Evolutionary conservation across 73 alveolate species (phyloP).

Genomic region (Tetrahymena elliotti): DNA sequence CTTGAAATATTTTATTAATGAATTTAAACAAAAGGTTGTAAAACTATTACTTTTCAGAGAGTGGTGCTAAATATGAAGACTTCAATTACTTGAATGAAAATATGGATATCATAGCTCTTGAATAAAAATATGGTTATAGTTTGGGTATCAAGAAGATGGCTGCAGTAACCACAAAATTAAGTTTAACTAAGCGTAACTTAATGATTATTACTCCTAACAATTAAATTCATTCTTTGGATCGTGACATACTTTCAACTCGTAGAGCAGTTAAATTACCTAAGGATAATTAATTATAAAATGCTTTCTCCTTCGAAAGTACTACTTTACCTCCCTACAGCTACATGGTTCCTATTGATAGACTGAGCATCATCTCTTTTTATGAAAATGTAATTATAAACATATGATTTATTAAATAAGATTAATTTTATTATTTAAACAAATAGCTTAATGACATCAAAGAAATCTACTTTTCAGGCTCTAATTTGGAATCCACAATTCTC

Average conservation of each 20-base stretch:
- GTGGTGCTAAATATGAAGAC: neutral
- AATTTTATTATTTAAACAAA: neutral
- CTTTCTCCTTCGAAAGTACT: slow-evolving; percentile 30
- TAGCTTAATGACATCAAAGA: slow-evolving; percentile 4
- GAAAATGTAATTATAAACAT: slow-evolving; percentile 3
- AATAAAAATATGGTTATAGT: slow-evolving; percentile 34
- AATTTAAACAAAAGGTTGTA: slow-evolving; percentile 9
- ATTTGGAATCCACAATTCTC: slow-evolving; percentile 27
- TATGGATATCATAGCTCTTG: slow-evolving; percentile 8
- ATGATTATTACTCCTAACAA: slow-evolving; percentile 15
- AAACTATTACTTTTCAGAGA: slow-evolving; percentile 14
- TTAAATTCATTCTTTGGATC: slow-evolving; percentile 18
- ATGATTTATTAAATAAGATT: neutral
- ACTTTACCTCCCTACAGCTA: slow-evolving; percentile 34
- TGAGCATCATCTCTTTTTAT: neutral
- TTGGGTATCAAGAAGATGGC: slow-evolving; percentile 13
- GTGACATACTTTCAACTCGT: slow-evolving; percentile 31
- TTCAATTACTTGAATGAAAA: slow-evolving; percentile 21
- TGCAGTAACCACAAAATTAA: neutral
- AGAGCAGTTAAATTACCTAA: slow-evolving; percentile 23
- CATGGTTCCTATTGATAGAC: slow-evolving; percentile 2
- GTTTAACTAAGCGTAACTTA: slow-evolving; percentile 27
- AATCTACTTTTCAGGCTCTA: slow-evolving; percentile 6
- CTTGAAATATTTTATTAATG: neutral
- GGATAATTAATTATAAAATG: neutral